Evolutionary conservation across 768 basidiomycete genomes (phyloP), one percentile per base, ranked within the genome.

Genomic region (Xerocomellus intermedius): DNA sequence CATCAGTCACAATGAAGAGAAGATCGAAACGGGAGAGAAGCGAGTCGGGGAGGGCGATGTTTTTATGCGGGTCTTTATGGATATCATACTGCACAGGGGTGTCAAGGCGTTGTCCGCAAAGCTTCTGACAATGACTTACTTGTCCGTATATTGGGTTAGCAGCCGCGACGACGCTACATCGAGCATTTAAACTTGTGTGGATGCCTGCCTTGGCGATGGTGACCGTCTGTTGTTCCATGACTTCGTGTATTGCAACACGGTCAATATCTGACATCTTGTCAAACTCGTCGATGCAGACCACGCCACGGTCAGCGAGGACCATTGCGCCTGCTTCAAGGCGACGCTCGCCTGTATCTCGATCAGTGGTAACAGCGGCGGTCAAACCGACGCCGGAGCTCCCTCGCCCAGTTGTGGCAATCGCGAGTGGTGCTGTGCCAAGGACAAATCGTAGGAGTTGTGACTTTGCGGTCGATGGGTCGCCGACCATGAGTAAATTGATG

Each of bases 201-300:
- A 99, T 99, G 54, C 97, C 97, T 13, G 97, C 97, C 67, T 99
- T 99, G 45, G 97, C 97, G 60, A 99, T 99, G 9, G 97, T 98
- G 44, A 99, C 96, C 0, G 97, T 99, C 69, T 99, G 97, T 72
- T 98, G 96, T 70, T 98, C 97, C 97, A 99, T 99, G 68, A 98
- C 97, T 83, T 99, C 97, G 75, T 99, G 97, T 65, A 99, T 99
- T 33, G 97, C 96, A 19, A 98, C 96, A 61, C 97, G 85, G 75
- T 99, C 97, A 61, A 98, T 82, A 68, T 99, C 97, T 26, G 93
- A 95, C 97, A 99, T 98, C 73, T 99, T 99, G 81, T 99, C 97
- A 67, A 99, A 99, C 74, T 99, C 97, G 73, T 99, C 97, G 64
- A 99, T 98, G 72, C 97, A 99, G 42, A 99, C 96, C 21, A 99